Base-by-base conservation (phyloP, 2,329 filamentous ascomycete species). In the Trichoderma afroharzianum region DNA sequence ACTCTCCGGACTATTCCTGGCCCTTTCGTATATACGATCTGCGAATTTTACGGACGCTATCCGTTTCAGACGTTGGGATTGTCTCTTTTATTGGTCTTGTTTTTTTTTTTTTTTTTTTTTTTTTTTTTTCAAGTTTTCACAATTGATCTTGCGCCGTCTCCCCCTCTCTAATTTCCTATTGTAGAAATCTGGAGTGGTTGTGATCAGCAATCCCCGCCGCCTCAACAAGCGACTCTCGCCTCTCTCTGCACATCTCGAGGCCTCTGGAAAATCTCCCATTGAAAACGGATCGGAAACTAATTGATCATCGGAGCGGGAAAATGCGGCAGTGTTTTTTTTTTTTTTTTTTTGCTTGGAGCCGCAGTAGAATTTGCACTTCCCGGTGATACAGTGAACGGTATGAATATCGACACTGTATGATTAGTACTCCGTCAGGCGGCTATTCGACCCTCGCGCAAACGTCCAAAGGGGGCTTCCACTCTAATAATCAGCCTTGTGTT, bases 401-500 rank as follows among this genome's bases (percentile, higher is more conserved):
- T 6, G 4, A 1, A 6, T 8, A 43, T 67, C 63, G 26, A 28
- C 50, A 67, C 63, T 26, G 63, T 68, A 8, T 18, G 33, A 21
- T 32, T 28, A 43, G 53, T 39, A 39, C 55, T 32, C 66, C 66
- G 11, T 24, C n/a, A 24, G 47, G 55, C 66, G 55, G 66, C 66
- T 59, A 68, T 32, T 57, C 57, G n/a, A n/a, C 43, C 50, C 39
- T 26, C 33, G 43, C 59, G 47, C 58, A 63, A 28, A 39, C 50
- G 50, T 67, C 43, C 32, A 30, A 50, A 43, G 30, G 57, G 55
- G 55, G 50, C n/a, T 47, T 55, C 61, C 43, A 21, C 47, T 53
- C 47, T 24, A 53, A 28, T 53, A 67, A 67, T 71, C 69, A 71
- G 69, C 69, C 69, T 67, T 67, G 69, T 55, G 55, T 30, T 26